These are phyloP conservation scores for Russula sp. DNA, from an alignment of 768 basidiomycete species.

Conservation along the genomic window DNA sequence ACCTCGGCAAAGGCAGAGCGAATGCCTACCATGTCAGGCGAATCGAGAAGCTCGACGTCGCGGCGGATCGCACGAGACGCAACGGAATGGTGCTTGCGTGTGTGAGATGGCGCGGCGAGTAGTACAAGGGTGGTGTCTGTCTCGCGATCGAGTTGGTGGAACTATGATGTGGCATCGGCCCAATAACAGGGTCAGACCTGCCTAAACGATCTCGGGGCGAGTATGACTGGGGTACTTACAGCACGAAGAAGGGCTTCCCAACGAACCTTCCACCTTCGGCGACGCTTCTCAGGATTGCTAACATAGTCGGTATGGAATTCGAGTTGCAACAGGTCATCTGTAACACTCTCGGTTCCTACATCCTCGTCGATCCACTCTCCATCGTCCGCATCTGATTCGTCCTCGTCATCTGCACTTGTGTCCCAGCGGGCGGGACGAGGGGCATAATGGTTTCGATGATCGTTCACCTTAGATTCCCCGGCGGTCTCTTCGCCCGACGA, in stretches of 20 bases:
- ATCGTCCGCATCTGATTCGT: conserved; percentile 24
- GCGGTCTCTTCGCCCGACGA: conserved; percentile 76
- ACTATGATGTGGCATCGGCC: conserved; percentile 36
- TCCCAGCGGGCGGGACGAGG: conserved; percentile 26
- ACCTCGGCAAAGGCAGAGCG: conserved; percentile 53
- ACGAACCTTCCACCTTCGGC: conserved; percentile 63
- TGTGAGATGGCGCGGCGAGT: conserved; percentile 67
- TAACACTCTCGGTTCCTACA: conserved; percentile 69
- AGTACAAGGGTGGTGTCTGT: conserved; percentile 74
- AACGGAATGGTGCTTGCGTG: conserved; percentile 54
- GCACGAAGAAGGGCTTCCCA: conserved; percentile 73
- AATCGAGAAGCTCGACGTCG: conserved; percentile 38
- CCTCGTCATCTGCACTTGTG: conserved; percentile 36
- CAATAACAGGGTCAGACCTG: conserved; percentile 27
- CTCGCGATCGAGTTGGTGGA: conserved; percentile 71
- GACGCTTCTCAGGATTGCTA: conserved; percentile 55
- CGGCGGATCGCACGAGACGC: conserved; percentile 66
- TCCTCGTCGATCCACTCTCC: conserved; percentile 48
- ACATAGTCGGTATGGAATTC: conserved; percentile 73
- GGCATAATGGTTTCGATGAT: conserved; percentile 19
- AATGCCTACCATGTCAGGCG: conserved; percentile 44
- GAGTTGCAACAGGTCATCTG: conserved; percentile 63
- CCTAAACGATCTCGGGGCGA: conserved; percentile 24
- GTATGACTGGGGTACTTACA: conserved; percentile 33
- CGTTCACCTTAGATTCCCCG: conserved; percentile 43